Percentiles rank a stretch among this genome's conserved stretches.
Evolutionary conservation across 1,139 yeast species (phyloP).

Genomic region (Yamadazyma dushanensis): DNA sequence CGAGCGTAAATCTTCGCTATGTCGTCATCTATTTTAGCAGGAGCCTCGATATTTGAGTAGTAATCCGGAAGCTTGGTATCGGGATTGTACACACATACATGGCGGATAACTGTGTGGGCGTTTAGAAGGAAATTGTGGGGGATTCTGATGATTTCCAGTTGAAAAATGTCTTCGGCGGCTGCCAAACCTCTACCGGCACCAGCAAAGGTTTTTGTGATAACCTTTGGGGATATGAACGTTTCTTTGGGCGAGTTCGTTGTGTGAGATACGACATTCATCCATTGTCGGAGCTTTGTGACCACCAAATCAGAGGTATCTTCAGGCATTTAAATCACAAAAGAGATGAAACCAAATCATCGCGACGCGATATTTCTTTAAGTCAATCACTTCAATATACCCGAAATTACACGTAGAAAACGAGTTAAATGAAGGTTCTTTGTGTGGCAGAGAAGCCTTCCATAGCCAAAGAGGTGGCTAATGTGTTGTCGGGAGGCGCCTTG

Average conservation of each 20-base stretch:
- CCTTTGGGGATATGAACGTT: neutral
- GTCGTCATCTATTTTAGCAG: conserved; percentile 17
- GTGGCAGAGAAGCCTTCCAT: conserved; percentile 98
- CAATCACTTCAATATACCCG: too few relatives aligned
- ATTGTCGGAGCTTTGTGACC: neutral
- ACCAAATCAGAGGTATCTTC: neutral
- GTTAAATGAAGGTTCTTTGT: conserved; percentile 73
- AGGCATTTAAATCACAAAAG: neutral
- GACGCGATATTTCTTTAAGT: conserved; percentile 1
- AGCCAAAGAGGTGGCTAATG: conserved; percentile 78
- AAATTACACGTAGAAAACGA: too few relatives aligned
- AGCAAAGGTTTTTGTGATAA: neutral
- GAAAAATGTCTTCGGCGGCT: conserved; percentile 34
- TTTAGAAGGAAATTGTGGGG: conserved; percentile 64
- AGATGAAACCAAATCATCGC: neutral
- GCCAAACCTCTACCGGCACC: conserved; percentile 66
- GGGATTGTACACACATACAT: conserved; percentile 28
- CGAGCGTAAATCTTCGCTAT: conserved; percentile 33
- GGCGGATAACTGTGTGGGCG: conserved; percentile 51
- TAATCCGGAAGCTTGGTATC: conserved; percentile 19
- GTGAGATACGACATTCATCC: neutral
- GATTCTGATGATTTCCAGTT: conserved; percentile 52
- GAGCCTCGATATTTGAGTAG: conserved; percentile 23
- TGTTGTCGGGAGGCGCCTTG: conserved; percentile 72
- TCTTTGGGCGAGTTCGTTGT: neutral